These are phyloP conservation scores for Boletus eberwhitei DNA, from an alignment of 768 basidiomycete genomes.

Conservation along the genomic window DNA sequence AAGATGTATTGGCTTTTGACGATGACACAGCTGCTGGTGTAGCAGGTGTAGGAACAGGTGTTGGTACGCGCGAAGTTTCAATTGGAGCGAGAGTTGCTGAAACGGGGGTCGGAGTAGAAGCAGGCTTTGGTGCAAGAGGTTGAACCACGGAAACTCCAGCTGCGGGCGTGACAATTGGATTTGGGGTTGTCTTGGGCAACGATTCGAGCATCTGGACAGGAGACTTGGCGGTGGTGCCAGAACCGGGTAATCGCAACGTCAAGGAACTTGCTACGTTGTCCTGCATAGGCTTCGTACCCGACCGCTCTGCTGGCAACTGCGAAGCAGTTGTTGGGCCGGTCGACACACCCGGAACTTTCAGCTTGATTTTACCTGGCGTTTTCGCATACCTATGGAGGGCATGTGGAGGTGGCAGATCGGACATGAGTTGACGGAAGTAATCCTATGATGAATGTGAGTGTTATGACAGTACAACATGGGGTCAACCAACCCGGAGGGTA, in stretches of 20 bases:
- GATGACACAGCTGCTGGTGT: constrained; percentile 8
- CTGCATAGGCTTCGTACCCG: constrained; percentile 13
- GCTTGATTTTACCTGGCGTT: constrained; percentile 63
- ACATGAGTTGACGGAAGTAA: constrained; percentile 70
- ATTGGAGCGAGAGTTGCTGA: constrained; percentile 23
- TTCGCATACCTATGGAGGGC: constrained; percentile 62
- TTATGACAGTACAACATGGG: not conserved
- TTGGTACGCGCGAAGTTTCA: constrained; percentile 19
- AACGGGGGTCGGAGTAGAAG: constrained; percentile 15
- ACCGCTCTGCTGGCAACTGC: constrained; percentile 15
- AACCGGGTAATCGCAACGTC: constrained; percentile 24
- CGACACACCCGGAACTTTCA: constrained; percentile 52
- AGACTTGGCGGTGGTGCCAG: constrained; percentile 17
- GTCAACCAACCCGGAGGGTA: constrained; percentile 52
- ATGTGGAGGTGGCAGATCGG: constrained; percentile 69
- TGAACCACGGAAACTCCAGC: constrained; percentile 14
- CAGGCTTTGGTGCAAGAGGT: constrained; percentile 26
- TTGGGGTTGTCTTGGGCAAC: constrained; percentile 19
- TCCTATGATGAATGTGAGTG: constrained; percentile 44
- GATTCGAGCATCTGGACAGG: constrained; percentile 19
- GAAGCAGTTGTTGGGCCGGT: constrained; percentile 17
- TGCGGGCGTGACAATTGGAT: constrained; percentile 8
- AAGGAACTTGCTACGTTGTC: constrained; percentile 19
- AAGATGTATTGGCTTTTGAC: constrained; percentile 20
- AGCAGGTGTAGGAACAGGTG: constrained; percentile 16